These are phyloP conservation scores for Wickerhamomyces sp. DNA, from an alignment of 1,139 yeast genomes.

Conservation along the genomic window DNA sequence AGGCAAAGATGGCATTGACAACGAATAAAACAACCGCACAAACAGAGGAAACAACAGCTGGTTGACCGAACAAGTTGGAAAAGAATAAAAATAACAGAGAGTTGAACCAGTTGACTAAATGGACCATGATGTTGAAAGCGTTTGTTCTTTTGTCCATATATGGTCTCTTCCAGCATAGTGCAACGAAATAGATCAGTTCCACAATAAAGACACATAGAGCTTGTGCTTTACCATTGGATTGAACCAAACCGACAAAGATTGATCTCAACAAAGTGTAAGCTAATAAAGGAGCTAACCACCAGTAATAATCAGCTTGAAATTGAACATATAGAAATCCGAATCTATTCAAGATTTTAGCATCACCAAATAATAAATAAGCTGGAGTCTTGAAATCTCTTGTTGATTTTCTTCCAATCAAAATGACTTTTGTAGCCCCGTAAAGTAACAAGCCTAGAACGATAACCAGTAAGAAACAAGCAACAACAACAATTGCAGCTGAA, in stretches of 20 bases:
- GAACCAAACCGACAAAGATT: slow-evolving; percentile 81
- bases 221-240: slow-evolving; percentile 72
- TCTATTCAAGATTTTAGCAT: slow-evolving; percentile 70
- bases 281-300: slow-evolving; percentile 67
- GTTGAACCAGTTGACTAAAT: slow-evolving; percentile 73
- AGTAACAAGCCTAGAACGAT: slow-evolving; percentile 54
- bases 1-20: slow-evolving; percentile 83
- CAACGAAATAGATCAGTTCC: slow-evolving; percentile 65
- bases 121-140: slow-evolving; percentile 81
- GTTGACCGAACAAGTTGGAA: slow-evolving; percentile 78
- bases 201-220: slow-evolving; percentile 70
- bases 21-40: slow-evolving; percentile 93
- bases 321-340: slow-evolving; percentile 93
- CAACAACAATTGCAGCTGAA: slow-evolving; percentile 76
- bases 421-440: slow-evolving; percentile 72
- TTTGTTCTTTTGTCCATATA: slow-evolving; percentile 94
- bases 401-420: slow-evolving; percentile 68
- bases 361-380: slow-evolving; percentile 87
- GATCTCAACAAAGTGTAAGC: slow-evolving; percentile 69
- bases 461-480: slow-evolving; percentile 66
- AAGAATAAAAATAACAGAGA: slow-evolving; percentile 85
- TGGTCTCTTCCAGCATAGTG: slow-evolving; percentile 70
- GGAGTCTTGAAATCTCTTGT: slow-evolving; percentile 77
- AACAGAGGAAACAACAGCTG: slow-evolving; percentile 81
- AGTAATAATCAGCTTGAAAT: slow-evolving; percentile 82